A percentile compares a stretch with the other conserved stretches of the same genome.
phyloP scores from a whole-genome alignment of 106 monocot species.

The Dioscorea alata region DNA sequence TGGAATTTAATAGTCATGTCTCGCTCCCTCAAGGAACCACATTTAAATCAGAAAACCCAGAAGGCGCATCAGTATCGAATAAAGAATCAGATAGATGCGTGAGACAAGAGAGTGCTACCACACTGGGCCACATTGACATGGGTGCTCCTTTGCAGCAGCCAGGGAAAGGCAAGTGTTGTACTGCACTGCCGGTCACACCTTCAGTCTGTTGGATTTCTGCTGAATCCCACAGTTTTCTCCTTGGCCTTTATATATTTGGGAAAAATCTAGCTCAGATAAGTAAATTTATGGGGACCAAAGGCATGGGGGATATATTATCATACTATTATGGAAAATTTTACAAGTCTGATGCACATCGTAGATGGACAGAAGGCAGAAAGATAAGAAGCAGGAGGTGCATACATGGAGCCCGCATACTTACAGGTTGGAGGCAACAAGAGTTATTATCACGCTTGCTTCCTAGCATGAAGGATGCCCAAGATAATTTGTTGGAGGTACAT shows the following conservation, averaged over 20 bases:
- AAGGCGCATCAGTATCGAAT: background rate
- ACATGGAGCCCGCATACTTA: constrained; percentile 61
- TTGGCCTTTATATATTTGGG: constrained; percentile 81
- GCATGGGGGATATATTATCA: constrained; percentile 58
- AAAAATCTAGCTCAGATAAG: constrained; percentile 62
- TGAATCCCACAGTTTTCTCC: constrained; percentile 64
- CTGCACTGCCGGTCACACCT: constrained; percentile 42
- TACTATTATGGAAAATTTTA: constrained; percentile 87
- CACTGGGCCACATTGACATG: background rate
- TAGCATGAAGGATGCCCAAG: constrained; percentile 30
- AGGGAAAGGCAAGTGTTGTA: constrained; percentile 4
- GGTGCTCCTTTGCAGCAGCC: background rate
- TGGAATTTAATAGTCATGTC: background rate
- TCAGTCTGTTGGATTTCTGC: constrained; percentile 33
- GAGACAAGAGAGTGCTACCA: background rate
- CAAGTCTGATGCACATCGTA: constrained; percentile 53
- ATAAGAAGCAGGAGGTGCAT: constrained; percentile 48
- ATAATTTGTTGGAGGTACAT: constrained; percentile 55
- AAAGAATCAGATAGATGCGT: constrained; percentile 1
- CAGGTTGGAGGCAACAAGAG: constrained; percentile 76
- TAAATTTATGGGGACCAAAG: constrained; percentile 54
- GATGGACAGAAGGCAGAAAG: constrained; percentile 71
- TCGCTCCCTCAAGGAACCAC: background rate
- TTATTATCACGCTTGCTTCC: constrained; percentile 54
- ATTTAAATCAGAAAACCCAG: constrained; percentile 20